Conservation (phyloP, 2,329 filamentous ascomycete genomes). For the Sarocladiaceae sp. region DNA sequence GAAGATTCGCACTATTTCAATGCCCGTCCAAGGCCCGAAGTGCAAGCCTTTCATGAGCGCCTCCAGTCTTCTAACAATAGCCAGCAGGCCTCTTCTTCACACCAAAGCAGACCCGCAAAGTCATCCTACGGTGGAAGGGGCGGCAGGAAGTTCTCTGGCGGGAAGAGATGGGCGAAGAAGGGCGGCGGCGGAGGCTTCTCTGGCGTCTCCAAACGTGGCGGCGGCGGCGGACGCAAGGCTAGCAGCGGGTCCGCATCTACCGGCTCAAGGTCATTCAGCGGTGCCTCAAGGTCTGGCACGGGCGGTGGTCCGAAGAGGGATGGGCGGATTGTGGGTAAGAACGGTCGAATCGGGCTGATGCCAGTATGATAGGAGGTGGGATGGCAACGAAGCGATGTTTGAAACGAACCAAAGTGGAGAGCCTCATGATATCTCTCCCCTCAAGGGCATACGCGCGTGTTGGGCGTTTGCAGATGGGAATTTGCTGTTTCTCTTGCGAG, state of each 20-base stretch:
- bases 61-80: conserved; percentile 18
- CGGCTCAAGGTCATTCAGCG: conserved; percentile 12
- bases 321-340: conserved; percentile 25
- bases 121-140: conserved; percentile 13
- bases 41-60: conserved; percentile 27
- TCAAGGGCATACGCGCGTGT: too few species aligned
- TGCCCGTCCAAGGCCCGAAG: conserved; percentile 20
- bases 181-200: conserved; percentile 19
- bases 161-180: conserved; percentile 23
- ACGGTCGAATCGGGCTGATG: conserved; percentile 31
- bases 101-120: neutral
- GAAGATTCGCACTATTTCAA: conserved; percentile 44
- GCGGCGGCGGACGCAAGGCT: conserved; percentile 21
- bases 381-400: neutral
- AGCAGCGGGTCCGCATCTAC: conserved; percentile 23
- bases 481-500: too few species aligned
- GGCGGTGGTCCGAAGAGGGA: neutral
- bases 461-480: too few species aligned
- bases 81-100: conserved; percentile 14
- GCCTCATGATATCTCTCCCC: too few species aligned
- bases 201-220: conserved; percentile 21
- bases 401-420: too few species aligned
- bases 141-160: conserved; percentile 21
- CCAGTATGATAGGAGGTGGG: conserved; percentile 19
- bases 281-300: conserved; percentile 13